These are phyloP conservation scores for Helminthosporium solani DNA, from an alignment of 2,329 filamentous ascomycete genomes.

Conservation along the genomic window DNA sequence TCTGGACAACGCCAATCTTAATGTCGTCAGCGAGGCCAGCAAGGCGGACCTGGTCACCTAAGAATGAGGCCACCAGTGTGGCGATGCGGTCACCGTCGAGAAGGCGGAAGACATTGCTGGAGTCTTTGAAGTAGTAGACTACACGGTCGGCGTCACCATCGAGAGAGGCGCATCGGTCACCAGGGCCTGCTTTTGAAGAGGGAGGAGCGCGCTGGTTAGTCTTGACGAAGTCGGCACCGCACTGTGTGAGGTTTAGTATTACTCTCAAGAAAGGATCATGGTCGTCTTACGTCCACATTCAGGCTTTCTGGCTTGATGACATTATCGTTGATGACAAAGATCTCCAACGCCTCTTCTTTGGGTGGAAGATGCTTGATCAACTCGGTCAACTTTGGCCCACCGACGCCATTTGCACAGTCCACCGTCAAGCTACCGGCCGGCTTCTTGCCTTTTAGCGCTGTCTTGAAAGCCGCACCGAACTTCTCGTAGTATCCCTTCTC, in stretches of 20 bases:
- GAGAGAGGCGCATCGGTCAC: conserved; percentile 82
- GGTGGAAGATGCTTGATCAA: conserved; percentile 79
- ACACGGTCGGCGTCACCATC: conserved; percentile 95
- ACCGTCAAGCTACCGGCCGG: conserved; percentile 74
- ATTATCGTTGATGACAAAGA: conserved; percentile 90
- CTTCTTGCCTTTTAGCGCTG: conserved; percentile 72
- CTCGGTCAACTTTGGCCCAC: conserved; percentile 84
- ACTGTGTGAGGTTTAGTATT: conserved; percentile 53
- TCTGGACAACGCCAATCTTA: conserved; percentile 93
- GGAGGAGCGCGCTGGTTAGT: conserved; percentile 90
- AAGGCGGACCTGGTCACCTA: conserved; percentile 80
- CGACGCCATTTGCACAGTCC: conserved; percentile 96
- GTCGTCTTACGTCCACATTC: conserved; percentile 74
- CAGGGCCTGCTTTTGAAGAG: conserved; percentile 71
- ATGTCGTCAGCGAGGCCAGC: conserved; percentile 78
- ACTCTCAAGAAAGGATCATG: neutral
- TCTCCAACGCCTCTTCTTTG: conserved; percentile 67
- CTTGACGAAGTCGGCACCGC: conserved; percentile 96
- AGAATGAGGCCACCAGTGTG: conserved; percentile 88
- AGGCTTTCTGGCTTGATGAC: conserved; percentile 85
- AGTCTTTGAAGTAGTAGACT: conserved; percentile 90
- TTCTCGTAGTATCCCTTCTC: conserved; percentile 96
- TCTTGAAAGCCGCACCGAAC: conserved; percentile 78
- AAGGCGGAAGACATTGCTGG: conserved; percentile 81
- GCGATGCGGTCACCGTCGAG: conserved; percentile 97